These are phyloP conservation scores for Pythium rhizo-oryzae DNA, from an alignment of 352 stramenopile genomes.

Conservation along the genomic window DNA sequence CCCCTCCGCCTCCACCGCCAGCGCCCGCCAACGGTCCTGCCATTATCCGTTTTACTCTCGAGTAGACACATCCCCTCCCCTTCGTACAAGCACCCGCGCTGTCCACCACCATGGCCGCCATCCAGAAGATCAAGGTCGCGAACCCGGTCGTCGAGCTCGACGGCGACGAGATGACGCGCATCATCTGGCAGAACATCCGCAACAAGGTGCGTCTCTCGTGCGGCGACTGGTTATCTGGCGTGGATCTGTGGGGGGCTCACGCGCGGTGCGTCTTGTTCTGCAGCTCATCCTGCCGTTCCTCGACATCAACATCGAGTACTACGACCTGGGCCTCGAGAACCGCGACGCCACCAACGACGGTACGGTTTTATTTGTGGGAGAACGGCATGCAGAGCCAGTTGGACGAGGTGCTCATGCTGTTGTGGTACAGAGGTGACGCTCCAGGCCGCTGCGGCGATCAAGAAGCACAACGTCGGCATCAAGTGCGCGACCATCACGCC, in stretches of 20 bases:
- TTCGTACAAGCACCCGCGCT: not conserved
- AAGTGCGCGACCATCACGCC: slow-evolving; percentile 92
- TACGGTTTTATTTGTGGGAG: not conserved
- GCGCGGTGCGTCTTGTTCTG: no score
- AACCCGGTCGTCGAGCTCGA: slow-evolving; percentile 88
- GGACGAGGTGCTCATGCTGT: no score
- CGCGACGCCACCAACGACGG: slow-evolving; percentile 82
- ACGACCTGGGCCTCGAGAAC: slow-evolving; percentile 77
- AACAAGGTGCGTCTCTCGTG: slow-evolving; percentile 37
- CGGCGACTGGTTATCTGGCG: no score
- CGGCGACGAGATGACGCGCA: slow-evolving; percentile 87
- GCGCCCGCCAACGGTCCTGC: no score
- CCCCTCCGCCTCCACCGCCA: no score
- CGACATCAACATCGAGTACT: slow-evolving; percentile 88
- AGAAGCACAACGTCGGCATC: slow-evolving; percentile 81
- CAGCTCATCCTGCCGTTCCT: slow-evolving; percentile 77
- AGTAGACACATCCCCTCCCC: not conserved
- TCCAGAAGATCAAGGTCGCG: slow-evolving; percentile 73
- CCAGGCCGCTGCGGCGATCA: slow-evolving; percentile 77
- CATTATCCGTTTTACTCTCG: slow-evolving; percentile 10
- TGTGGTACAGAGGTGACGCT: slow-evolving; percentile 56
- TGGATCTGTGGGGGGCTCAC: no score
- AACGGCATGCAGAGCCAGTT: not conserved
- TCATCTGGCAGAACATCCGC: slow-evolving; percentile 69
- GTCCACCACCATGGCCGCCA: slow-evolving; percentile 10